These are phyloP conservation scores for Spathaspora passalidarum DNA, from an alignment of 805 yeast genomes.

Conservation along the genomic window DNA sequence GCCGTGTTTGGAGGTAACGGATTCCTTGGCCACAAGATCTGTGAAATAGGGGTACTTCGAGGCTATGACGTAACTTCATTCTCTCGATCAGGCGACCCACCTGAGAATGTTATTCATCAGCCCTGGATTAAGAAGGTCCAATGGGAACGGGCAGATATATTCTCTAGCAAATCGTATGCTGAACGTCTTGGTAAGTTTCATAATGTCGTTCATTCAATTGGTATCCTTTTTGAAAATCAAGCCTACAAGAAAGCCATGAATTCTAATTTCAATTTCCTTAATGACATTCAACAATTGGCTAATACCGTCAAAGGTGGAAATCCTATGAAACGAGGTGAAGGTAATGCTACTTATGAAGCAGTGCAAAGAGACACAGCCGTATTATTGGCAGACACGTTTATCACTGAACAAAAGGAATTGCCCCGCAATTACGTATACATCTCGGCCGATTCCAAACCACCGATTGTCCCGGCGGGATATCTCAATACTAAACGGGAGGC, in stretches of 20 bases:
- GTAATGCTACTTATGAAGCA: conserved; percentile 51
- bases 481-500: conserved; percentile 76
- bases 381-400: conserved; percentile 55
- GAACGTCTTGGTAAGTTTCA: conserved; percentile 45
- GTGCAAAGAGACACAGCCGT: conserved; percentile 71
- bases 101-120: conserved; percentile 26
- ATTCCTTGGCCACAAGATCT: conserved; percentile 65
- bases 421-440: conserved; percentile 56
- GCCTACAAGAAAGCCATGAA: conserved; percentile 59
- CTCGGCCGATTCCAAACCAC: conserved; percentile 74
- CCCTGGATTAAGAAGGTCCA: conserved; percentile 57
- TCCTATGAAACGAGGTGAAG: conserved; percentile 53
- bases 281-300: conserved; percentile 28
- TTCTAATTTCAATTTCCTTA: conserved; percentile 34
- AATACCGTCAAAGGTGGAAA: conserved; percentile 48
- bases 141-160: conserved; percentile 69
- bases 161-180: conserved; percentile 58
- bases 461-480: conserved; percentile 68
- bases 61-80: conserved; percentile 70
- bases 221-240: conserved; percentile 67
- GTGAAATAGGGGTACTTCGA: conserved; percentile 59
- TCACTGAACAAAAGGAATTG: conserved; percentile 16
- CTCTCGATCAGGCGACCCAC: conserved; percentile 59
- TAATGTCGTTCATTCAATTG: conserved; percentile 81
- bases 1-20: conserved; percentile 90